Conservation (phyloP, 352 stramenopile genomes). For the Phytopythium vexans region DNA sequence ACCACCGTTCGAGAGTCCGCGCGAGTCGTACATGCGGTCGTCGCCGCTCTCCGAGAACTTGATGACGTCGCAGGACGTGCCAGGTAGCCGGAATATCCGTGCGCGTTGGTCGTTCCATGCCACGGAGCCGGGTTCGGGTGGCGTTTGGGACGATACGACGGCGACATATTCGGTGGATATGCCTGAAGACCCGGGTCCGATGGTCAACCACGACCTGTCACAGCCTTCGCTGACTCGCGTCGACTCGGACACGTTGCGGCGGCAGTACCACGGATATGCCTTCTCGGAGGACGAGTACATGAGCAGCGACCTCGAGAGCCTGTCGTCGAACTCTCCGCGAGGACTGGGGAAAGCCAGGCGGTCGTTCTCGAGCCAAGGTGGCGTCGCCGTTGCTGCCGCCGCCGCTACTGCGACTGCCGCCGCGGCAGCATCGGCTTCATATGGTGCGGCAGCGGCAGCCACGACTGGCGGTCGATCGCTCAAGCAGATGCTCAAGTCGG, state of each 20-base stretch:
- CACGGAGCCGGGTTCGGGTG: conserved; percentile 5
- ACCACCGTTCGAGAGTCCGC: conserved; percentile 40
- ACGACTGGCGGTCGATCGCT: conserved; percentile 19
- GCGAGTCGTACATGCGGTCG: conserved; percentile 52
- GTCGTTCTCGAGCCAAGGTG: conserved; percentile 12
- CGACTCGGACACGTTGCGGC: conserved; percentile 8
- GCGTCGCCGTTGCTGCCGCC: neutral
- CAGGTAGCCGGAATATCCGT: conserved; percentile 36
- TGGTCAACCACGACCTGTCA: too few species aligned
- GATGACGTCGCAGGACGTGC: conserved; percentile 27
- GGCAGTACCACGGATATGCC: conserved; percentile 70
- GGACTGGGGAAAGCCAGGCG: conserved; percentile 12
- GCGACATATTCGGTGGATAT: neutral
- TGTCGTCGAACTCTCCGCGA: conserved; percentile 19
- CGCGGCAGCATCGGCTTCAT: too few species aligned
- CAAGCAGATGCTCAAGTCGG: conserved; percentile 81
- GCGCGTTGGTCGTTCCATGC: conserved; percentile 54
- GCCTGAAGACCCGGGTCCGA: neutral
- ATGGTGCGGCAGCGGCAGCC: too few species aligned
- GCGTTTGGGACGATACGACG: neutral
- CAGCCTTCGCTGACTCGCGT: neutral
- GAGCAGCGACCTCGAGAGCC: conserved; percentile 48
- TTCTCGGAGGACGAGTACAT: conserved; percentile 80
- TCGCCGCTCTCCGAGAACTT: conserved; percentile 57
- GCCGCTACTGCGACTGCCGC: too few species aligned